Conservation (phyloP, 176 grass and related monocot species). For the Puya raimondii region DNA sequence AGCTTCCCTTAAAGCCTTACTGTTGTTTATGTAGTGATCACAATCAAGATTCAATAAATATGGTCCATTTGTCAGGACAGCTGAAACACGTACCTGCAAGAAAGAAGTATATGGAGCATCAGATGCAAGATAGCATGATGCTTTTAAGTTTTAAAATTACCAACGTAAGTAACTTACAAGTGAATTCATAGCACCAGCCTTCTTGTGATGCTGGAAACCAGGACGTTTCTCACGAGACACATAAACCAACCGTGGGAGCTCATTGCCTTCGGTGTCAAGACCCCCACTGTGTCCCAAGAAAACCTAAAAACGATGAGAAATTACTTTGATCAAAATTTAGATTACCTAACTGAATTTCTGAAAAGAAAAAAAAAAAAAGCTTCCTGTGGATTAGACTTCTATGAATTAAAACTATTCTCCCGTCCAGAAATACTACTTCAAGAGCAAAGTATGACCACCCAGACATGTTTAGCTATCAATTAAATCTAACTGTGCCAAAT, state of each 20-base stretch:
- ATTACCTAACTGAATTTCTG: not conserved
- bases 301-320: constrained; percentile 47
- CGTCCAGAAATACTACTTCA: not conserved
- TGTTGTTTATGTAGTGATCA: constrained; percentile 99
- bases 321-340: constrained; percentile 4
- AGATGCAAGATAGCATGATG: constrained; percentile 23
- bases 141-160: constrained; percentile 1
- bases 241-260: constrained; percentile 95
- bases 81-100: constrained; percentile 86
- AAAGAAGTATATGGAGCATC: constrained; percentile 15
- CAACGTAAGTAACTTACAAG: constrained; percentile 65
- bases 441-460: not conserved
- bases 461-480: constrained; percentile 15
- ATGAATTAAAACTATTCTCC: not conserved
- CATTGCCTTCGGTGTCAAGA: constrained; percentile 76
- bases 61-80: constrained; percentile 95
- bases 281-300: constrained; percentile 97
- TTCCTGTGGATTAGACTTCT: too few relatives aligned
- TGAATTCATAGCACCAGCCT: constrained; percentile 99
- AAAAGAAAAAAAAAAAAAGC: too few relatives aligned
- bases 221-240: constrained; percentile 99
- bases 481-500: constrained; percentile 12
- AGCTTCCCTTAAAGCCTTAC: constrained; percentile 83
- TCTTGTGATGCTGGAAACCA: constrained; percentile 96
- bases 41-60: constrained; percentile 99